Evolutionary conservation across 2,329 filamentous ascomycete species (phyloP), one percentile per base, ranked within the genome.

Genomic region (Talaromyces islandicus): DNA sequence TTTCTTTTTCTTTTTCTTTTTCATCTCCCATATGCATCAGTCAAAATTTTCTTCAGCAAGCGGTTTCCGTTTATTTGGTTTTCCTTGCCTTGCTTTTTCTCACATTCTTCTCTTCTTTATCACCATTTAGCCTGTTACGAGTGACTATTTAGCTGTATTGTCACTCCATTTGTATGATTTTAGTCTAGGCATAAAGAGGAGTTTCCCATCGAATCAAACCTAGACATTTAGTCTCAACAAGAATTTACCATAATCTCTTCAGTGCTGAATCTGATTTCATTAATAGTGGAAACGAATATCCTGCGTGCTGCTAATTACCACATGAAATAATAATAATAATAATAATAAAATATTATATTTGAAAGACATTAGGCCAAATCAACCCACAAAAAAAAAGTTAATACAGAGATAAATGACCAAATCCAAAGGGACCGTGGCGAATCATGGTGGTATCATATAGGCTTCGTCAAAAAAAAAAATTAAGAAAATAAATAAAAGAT

Each of bases 331-430:
- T 27, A 32, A 56, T 41, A 41, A 38, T 12, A 46, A 41, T 3
- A 56, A 56, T 43, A 55, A 19, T 6, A 24, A 21, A 46, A 46
- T 25, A 21, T 24, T 46, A 46, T 46, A 38, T 38, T n/a, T 46
- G 43, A 46, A 24, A 12, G 43, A 19, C n/a, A 46, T 46, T 10
- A 17, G 24, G 48, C 48, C 48, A 29, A 29, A 17, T 29, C 48
- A 52, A 24, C n/a, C 24, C 43, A 11, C 43, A 56, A 55, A 56
- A 50, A 56, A 50, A 14, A 58, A 7, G 29, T 53, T n/a, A 54
- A 46, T 43, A 50, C 35, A 61, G 54, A 57, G 25, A 52, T 52
- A 52, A 25, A 29, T 29, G 48, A n/a, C 48, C 25, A 52, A 52
- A 27, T 52, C 55, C 57, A 61, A 52, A 27, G 27, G 25, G 48